These are phyloP conservation scores for Podaxis sp. DNA, from an alignment of 768 basidiomycete genomes.

Conservation along the genomic window DNA sequence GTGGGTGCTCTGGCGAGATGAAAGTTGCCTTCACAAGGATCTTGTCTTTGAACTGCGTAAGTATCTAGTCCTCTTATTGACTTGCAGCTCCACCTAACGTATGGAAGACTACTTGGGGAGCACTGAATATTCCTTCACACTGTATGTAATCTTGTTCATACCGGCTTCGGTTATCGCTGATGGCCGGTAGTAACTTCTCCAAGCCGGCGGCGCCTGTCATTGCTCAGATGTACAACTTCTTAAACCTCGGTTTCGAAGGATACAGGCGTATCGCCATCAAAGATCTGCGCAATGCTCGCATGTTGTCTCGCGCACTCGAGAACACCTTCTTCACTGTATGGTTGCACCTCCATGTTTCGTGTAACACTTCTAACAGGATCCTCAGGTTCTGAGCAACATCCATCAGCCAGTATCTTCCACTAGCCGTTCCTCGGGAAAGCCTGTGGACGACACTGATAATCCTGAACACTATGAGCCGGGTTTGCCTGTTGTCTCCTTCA, in stretches of 20 bases:
- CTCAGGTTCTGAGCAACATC: constrained; percentile 42
- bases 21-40: constrained; percentile 53
- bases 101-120: constrained; percentile 46
- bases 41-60: constrained; percentile 61
- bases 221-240: constrained; percentile 57
- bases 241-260: constrained; percentile 54
- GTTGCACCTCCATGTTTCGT: neutral
- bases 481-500: constrained; percentile 62
- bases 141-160: constrained; percentile 23
- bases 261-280: constrained; percentile 41
- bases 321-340: constrained; percentile 43
- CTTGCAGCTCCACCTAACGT: neutral
- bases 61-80: constrained; percentile 15
- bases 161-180: neutral
- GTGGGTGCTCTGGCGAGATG: constrained; percentile 60
- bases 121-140: constrained; percentile 57
- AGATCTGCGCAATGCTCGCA: constrained; percentile 51
- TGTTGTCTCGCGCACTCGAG: constrained; percentile 54
- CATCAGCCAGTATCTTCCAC: constrained; percentile 33
- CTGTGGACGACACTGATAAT: constrained; percentile 24
- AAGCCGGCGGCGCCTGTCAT: constrained; percentile 56
- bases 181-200: constrained; percentile 41
- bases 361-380: neutral
- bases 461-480: constrained; percentile 46
- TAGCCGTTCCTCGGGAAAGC: constrained; percentile 10